Evolutionary conservation across 148 eudicot genomes (phyloP).

Genomic region (Arctostaphylos glauca): DNA sequence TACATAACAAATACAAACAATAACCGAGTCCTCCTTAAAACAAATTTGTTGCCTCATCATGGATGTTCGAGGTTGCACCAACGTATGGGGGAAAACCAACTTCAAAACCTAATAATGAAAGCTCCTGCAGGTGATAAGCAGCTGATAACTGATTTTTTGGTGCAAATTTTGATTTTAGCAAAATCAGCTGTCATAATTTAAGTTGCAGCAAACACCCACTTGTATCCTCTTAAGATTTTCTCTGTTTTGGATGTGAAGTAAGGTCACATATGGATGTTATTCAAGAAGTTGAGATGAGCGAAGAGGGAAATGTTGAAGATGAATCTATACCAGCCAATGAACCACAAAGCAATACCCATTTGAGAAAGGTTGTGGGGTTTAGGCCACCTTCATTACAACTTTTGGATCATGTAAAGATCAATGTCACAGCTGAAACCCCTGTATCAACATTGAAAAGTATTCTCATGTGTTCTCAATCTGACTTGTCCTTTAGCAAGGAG

Average conservation of each 20-base stretch:
- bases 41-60: too few species aligned
- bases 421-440: conserved; percentile 31
- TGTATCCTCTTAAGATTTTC: background rate
- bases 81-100: too few species aligned
- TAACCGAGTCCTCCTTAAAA: too few species aligned
- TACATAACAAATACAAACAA: too few species aligned
- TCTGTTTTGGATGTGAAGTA: conserved; percentile 15
- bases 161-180: too few species aligned
- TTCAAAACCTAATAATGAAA: too few species aligned
- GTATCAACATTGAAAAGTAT: conserved; percentile 30
- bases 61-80: too few species aligned
- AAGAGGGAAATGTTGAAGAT: background rate
- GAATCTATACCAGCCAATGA: background rate
- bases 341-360: conserved; percentile 1
- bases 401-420: conserved; percentile 33
- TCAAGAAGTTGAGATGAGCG: conserved; percentile 29
- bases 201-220: background rate
- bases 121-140: too few species aligned
- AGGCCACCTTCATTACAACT: conserved; percentile 23
- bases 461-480: conserved; percentile 12
- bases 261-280: conserved; percentile 20
- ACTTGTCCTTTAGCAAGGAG: conserved; percentile 26
- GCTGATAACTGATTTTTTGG: too few species aligned
- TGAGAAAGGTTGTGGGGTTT: background rate
- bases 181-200: background rate